phyloP scores from a whole-genome alignment of 495 filamentous ascomycete genomes.

The Lasiosphaeris hirsuta region DNA sequence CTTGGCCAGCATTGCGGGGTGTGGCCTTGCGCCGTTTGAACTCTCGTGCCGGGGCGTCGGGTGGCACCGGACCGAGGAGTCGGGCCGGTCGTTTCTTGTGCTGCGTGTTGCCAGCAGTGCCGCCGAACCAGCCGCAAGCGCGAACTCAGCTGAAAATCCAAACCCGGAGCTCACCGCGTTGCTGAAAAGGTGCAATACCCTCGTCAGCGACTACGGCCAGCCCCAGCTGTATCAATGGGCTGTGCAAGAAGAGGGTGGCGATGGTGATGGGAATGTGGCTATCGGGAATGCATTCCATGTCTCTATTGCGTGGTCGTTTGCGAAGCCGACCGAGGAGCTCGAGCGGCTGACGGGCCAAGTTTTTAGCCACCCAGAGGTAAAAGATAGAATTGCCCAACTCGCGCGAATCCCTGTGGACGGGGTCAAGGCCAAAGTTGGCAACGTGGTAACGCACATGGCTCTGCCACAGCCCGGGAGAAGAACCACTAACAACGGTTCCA shows the following conservation, averaged over 20 bases:
- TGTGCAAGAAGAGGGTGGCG: slow-evolving; percentile 28
- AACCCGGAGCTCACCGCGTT: slow-evolving; percentile 61
- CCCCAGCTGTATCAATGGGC: slow-evolving; percentile 62
- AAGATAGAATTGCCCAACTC: slow-evolving; percentile 13
- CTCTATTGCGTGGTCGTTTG: slow-evolving; percentile 74
- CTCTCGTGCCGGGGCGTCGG: slow-evolving; percentile 27
- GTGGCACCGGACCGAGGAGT: slow-evolving; percentile 54
- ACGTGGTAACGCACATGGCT: slow-evolving; percentile 57
- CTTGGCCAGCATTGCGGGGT: slow-evolving; percentile 24
- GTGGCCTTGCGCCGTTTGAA: slow-evolving; percentile 35
- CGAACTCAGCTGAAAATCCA: slow-evolving; percentile 2
- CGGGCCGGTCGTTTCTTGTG: slow-evolving; percentile 83
- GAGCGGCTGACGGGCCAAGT: slow-evolving; percentile 27
- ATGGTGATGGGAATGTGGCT: neutral
- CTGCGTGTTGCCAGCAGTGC: slow-evolving; percentile 45
- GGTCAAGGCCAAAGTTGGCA: slow-evolving; percentile 77
- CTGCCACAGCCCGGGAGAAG: slow-evolving; percentile 33
- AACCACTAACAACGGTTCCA: slow-evolving; percentile 8
- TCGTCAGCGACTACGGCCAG: slow-evolving; percentile 58
- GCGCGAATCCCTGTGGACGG: slow-evolving; percentile 44
- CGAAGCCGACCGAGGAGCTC: slow-evolving; percentile 40
- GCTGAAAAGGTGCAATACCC: slow-evolving; percentile 60
- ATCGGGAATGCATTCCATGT: slow-evolving; percentile 63
- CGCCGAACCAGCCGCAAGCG: slow-evolving; percentile 14
- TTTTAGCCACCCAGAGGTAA: slow-evolving; percentile 17